Evolutionary conservation across 2,329 filamentous ascomycete species (phyloP).

Genomic region (Alternaria hordeiaustralica): DNA sequence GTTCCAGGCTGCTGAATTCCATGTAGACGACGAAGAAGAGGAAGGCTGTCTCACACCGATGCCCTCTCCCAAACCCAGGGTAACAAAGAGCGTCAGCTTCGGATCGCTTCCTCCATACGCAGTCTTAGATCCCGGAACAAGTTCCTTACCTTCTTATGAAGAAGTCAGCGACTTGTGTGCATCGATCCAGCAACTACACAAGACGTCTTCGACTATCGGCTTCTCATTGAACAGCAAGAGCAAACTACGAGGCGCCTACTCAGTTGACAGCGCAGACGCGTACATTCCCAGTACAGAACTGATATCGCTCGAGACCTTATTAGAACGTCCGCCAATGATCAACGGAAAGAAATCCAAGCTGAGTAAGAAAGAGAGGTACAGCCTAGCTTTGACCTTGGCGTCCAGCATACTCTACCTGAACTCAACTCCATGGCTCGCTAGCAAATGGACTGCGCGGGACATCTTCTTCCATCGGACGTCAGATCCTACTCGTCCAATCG

Average conservation of each 20-base stretch:
- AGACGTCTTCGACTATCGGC: constrained; percentile 36
- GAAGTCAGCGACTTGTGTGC: constrained; percentile 48
- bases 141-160: constrained; percentile 18
- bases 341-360: constrained; percentile 38
- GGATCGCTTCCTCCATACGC: constrained; percentile 43
- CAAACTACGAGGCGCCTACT: constrained; percentile 39
- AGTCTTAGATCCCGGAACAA: constrained; percentile 24
- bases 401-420: constrained; percentile 46
- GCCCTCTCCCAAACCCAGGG: constrained; percentile 20
- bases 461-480: constrained; percentile 41
- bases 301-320: constrained; percentile 42
- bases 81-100: constrained; percentile 43
- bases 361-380: constrained; percentile 46
- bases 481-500: constrained; percentile 25
- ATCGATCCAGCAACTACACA: constrained; percentile 39
- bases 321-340: constrained; percentile 31
- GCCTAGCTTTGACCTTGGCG: constrained; percentile 45
- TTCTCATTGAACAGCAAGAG: constrained; percentile 43
- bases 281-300: constrained; percentile 18
- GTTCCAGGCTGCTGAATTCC: constrained; percentile 44
- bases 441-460: constrained; percentile 43
- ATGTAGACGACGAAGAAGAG: constrained; percentile 39
- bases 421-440: constrained; percentile 46
- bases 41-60: constrained; percentile 14
- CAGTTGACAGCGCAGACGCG: constrained; percentile 25